Evolutionary conservation across 371 early-diverging fungal species (phyloP).

Genomic region (Mortierella sp.): DNA sequence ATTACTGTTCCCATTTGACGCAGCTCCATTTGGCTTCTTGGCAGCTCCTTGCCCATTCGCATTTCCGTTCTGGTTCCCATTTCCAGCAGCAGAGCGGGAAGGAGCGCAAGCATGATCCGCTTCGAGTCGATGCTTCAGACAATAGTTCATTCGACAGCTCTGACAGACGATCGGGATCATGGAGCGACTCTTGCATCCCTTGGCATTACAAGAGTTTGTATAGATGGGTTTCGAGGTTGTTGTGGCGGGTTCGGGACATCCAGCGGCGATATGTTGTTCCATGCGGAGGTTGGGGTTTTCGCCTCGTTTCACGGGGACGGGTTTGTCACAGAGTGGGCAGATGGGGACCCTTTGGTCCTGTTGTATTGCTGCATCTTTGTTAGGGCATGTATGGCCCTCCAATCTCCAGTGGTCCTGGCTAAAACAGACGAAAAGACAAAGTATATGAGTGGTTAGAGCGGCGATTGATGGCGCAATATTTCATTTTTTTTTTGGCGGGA

Average conservation of each 20-base stretch:
- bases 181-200: slow-evolving; percentile 68
- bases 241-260: slow-evolving; percentile 64
- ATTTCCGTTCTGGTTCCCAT: not conserved
- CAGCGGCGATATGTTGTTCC: slow-evolving; percentile 74
- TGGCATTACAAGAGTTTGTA: slow-evolving; percentile 66
- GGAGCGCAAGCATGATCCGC: slow-evolving; percentile 68
- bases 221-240: slow-evolving; percentile 62
- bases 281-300: slow-evolving; percentile 76
- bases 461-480: not conserved
- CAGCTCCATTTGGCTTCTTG: slow-evolving; percentile 4
- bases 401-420: slow-evolving; percentile 76
- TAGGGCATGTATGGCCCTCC: slow-evolving; percentile 69
- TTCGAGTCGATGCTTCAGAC: slow-evolving; percentile 75
- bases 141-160: slow-evolving; percentile 69
- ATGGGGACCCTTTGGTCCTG: slow-evolving; percentile 65
- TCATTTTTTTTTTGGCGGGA: slow-evolving; percentile 1
- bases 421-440: not conserved
- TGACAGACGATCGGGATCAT: slow-evolving; percentile 71
- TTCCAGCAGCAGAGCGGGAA: slow-evolving; percentile 11
- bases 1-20: not conserved
- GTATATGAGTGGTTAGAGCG: not conserved
- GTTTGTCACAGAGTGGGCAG: slow-evolving; percentile 74
- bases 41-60: not conserved
- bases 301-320: slow-evolving; percentile 74
- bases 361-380: slow-evolving; percentile 60